Base-by-base conservation (phyloP, 495 filamentous ascomycete genomes). In the Choiromyces venosus region DNA sequence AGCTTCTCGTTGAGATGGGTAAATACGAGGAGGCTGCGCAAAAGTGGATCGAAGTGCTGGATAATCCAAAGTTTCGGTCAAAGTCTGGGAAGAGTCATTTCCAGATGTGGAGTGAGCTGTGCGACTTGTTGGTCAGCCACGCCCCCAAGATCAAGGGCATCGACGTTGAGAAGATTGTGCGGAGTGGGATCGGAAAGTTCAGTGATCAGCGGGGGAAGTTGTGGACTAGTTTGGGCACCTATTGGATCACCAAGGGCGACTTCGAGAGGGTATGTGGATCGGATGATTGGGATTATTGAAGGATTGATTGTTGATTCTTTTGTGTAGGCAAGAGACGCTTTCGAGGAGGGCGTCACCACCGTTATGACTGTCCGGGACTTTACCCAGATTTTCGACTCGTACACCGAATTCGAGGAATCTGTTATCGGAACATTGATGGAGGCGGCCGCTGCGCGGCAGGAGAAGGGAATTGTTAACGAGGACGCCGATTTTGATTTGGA, bases 331-430 rank as follows among this genome's bases (percentile, higher is more conserved):
- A 85, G 95, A 76, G 95, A 99, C 83, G 86, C 96, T 33, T 97
- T 97, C 77, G 96, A 99, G 83, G 94, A 98, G 83, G 96, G 93
- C 65, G 92, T 98, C 75, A 97, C 92, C 37, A 98, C 95, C 1
- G 96, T 97, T 71, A 97, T 97, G 94, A 99, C 96, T 5, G 93
- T 98, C n/a, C 89, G 96, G 68, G 96, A 99, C 83, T 99, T 99
- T 79, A 96, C 94, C 0, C 87, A 97, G 65, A 89, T 98, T 35
- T 99, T 99, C 76, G 96, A 99, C 81, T 91, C 93, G 0, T 99
- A 99, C 80, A 89, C 90, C 56, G 96, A 99, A 82, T 97, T 97
- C 65, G 96, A 99, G 81, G 96, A 99, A 83, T 94, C 93, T 0
- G 91, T 98, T 78, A 97, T 97, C 73, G 89, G 91, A 37, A 91